Evolutionary conservation across 2,329 filamentous ascomycete genomes (phyloP).

Genomic region (Sclerotinia minor): DNA sequence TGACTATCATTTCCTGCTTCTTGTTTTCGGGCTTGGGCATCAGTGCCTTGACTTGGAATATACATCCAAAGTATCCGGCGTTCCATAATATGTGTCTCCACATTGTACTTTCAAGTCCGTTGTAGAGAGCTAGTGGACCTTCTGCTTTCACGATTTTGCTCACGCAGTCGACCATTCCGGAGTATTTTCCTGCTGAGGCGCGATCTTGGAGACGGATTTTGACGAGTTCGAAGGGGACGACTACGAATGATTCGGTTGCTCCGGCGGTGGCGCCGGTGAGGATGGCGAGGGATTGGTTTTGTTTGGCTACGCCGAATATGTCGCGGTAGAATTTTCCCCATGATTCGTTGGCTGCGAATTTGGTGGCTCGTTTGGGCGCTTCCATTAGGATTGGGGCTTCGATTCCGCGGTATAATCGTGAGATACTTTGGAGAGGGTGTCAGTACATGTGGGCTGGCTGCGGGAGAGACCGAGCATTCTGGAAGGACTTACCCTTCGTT

Average conservation of each 20-base stretch:
- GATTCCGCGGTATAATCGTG: constrained; percentile 92
- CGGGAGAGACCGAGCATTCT: neutral
- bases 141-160: constrained; percentile 80
- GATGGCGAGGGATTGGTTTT: constrained; percentile 88
- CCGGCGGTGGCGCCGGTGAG: constrained; percentile 93
- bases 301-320: constrained; percentile 78
- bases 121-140: constrained; percentile 86
- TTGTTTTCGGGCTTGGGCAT: constrained; percentile 82
- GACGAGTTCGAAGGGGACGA: constrained; percentile 96
- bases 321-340: constrained; percentile 95
- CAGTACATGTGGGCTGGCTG: neutral
- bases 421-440: neutral
- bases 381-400: constrained; percentile 97
- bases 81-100: constrained; percentile 97
- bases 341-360: constrained; percentile 98
- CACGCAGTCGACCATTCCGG: constrained; percentile 76
- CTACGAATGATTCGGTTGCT: constrained; percentile 93
- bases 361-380: constrained; percentile 92
- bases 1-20: constrained; percentile 77
- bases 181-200: constrained; percentile 86
- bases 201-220: constrained; percentile 98
- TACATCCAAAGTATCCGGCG: constrained; percentile 95
- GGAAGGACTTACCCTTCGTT: constrained; percentile 75
- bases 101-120: constrained; percentile 92
- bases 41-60: constrained; percentile 90